Percentiles rank a stretch among this genome's conserved stretches.
Conservation (phyloP, 139 green algal species). For the Monoraphidium neglectum region DNA sequence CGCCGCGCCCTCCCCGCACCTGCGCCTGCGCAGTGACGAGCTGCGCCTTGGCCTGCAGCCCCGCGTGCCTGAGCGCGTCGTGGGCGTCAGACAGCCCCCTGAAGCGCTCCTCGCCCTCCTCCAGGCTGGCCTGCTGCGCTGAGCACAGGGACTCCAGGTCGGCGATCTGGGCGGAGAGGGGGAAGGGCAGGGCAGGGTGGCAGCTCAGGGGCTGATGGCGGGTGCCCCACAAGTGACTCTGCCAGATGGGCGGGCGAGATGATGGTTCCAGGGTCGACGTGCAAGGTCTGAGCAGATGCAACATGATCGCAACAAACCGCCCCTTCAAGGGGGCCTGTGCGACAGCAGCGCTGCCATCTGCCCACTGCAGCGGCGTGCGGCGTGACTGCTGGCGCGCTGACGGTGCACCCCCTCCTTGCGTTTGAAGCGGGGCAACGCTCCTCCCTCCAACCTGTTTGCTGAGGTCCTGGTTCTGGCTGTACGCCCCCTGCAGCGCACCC, state of each 20-base stretch:
- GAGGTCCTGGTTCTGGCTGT: slow-evolving; percentile 26
- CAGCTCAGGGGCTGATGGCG: too few species aligned
- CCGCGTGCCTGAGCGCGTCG: slow-evolving; percentile 22
- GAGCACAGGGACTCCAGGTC: slow-evolving; percentile 23
- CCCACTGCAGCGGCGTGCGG: too few species aligned
- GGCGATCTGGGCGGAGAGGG: background rate
- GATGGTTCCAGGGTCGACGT: too few species aligned
- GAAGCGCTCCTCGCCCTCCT: slow-evolving; percentile 26
- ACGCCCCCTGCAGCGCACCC: slow-evolving; percentile 23
- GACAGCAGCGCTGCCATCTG: background rate
- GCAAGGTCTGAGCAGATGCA: too few species aligned
- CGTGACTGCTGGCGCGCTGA: too few species aligned
- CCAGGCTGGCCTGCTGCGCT: slow-evolving; percentile 31
- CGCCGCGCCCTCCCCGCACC: background rate
- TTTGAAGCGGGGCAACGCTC: background rate
- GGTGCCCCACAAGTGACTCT: too few species aligned
- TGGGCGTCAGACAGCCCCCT: slow-evolving; percentile 9
- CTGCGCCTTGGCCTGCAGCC: slow-evolving; percentile 28
- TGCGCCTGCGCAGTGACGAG: slow-evolving; percentile 30
- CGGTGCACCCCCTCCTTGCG: too few species aligned
- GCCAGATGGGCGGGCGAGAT: too few species aligned
- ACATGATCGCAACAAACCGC: too few species aligned
- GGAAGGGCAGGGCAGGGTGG: too few species aligned
- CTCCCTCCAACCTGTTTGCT: slow-evolving; percentile 11
- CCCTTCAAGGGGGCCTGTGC: too few species aligned